Evolutionary conservation across 352 stramenopile species (phyloP), one percentile per base, ranked within the genome.

Genomic region (Phytopythium oedochilum): DNA sequence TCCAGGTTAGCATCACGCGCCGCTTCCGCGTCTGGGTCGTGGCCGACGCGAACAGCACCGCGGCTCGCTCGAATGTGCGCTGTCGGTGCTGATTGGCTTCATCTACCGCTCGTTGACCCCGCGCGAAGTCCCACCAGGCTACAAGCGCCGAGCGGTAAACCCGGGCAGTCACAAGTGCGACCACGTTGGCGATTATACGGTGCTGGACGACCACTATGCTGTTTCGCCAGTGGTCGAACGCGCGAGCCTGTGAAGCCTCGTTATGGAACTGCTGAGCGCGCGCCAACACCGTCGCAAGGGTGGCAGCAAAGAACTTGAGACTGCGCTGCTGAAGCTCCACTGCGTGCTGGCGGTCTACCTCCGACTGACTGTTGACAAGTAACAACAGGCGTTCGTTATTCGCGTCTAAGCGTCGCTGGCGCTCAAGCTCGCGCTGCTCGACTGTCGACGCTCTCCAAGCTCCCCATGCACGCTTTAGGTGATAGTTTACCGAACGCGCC

Each of bases 351-450:
- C 20, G 3, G 29, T 66, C 57, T 12, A 71, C 53, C 36, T 51
- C 9, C 2, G 68, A 23, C 3, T 53, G 63, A 29, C 69, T 26
- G n/a, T 17, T 28, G 46, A 53, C 47, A 0, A 75, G 40, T 9
- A 72, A 39, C 57, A 75, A 23, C 10, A 39, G n/a, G 11, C 29
- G 23, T 49, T 73, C 60, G n/a, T 60, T 61, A 3, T 55, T 63
- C 9, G 20, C 35, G 14, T 63, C 57, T 1, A 75, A 3, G 28
- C 29, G 25, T n/a, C 32, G 25, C 34, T 53, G 46, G 2, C 32
- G 53, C 31, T 63, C 47, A 1, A 12, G 42, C n/a, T 63, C 56
- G 15, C 63, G 59, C n/a, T 53, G 25, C 22, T 53, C 23, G 32
- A 42, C 12, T 15, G 45, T 23, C 9, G 36, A 12, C 31, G 51